A percentile compares a stretch with the other conserved stretches of the same genome.
phyloP scores from a whole-genome alignment of 495 filamentous ascomycete species.

The Talaromyces trachyspermus region DNA sequence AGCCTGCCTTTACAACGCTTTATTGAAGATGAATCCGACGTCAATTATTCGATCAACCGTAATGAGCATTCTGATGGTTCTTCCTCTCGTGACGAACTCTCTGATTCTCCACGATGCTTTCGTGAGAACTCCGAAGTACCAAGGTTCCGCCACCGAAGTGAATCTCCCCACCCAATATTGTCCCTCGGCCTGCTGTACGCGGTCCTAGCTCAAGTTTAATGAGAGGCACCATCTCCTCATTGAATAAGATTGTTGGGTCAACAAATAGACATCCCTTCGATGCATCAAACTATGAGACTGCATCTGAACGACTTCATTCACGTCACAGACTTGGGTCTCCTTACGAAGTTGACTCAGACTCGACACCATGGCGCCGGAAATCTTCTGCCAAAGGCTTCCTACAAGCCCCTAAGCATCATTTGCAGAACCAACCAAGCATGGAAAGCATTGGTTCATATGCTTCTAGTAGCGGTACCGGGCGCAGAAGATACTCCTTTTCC shows the following conservation, averaged over 20 bases:
- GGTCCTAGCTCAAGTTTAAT: slow-evolving; percentile 6
- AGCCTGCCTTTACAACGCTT: slow-evolving; percentile 40
- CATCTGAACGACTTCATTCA: neutral
- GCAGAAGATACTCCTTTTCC: slow-evolving; percentile 8
- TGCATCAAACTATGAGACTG: neutral
- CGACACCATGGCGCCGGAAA: neutral
- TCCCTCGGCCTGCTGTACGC: slow-evolving; percentile 7
- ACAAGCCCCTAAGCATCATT: neutral
- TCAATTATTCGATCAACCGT: neutral
- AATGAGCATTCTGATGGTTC: neutral
- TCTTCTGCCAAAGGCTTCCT: slow-evolving; percentile 1
- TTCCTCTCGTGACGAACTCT: neutral
- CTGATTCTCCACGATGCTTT: neutral
- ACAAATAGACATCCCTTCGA: neutral
- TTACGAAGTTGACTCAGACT: slow-evolving; percentile 1
- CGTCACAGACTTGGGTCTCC: slow-evolving; percentile 2
- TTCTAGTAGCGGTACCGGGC: neutral
- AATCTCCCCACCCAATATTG: slow-evolving; percentile 3
- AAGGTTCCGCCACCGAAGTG: slow-evolving; percentile 1
- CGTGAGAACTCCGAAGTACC: neutral
- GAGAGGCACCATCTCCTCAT: slow-evolving; percentile 7
- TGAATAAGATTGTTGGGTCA: slow-evolving; percentile 5
- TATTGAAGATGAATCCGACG: slow-evolving; percentile 31
- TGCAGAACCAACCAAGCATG: slow-evolving; percentile 7
- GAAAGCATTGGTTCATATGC: slow-evolving; percentile 6